A percentile compares a stretch with the other conserved stretches of the same genome.
phyloP scores from a whole-genome alignment of 805 yeast species.

The Naumovozyma dairenensis region DNA sequence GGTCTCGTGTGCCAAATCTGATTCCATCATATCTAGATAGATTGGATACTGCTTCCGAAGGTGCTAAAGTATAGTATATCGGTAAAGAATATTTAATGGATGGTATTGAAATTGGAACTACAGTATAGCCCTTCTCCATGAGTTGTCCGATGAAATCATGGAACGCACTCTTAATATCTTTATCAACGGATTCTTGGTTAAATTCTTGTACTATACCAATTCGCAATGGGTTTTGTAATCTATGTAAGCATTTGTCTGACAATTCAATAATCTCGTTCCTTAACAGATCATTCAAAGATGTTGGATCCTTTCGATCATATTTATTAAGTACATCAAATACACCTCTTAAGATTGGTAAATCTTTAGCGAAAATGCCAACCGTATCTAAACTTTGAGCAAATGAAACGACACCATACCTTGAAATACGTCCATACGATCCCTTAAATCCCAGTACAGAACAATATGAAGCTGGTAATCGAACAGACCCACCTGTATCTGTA shows the following conservation, averaged over 20 bases:
- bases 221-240: slow-evolving; percentile 24
- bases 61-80: slow-evolving; percentile 76
- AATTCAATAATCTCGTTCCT: slow-evolving; percentile 23
- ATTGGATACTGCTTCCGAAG: slow-evolving; percentile 92
- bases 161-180: slow-evolving; percentile 41
- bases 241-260: neutral
- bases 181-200: slow-evolving; percentile 43
- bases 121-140: slow-evolving; percentile 36
- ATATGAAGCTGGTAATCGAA: slow-evolving; percentile 83
- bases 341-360: slow-evolving; percentile 33
- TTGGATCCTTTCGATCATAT: slow-evolving; percentile 71
- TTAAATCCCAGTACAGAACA: slow-evolving; percentile 81
- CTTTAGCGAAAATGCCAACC: slow-evolving; percentile 67
- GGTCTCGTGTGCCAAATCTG: slow-evolving; percentile 59
- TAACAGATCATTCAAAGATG: slow-evolving; percentile 37
- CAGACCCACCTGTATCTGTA: slow-evolving; percentile 96
- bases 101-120: slow-evolving; percentile 63
- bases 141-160: slow-evolving; percentile 35
- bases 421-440: slow-evolving; percentile 86
- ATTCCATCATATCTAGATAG: slow-evolving; percentile 85
- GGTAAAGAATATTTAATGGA: slow-evolving; percentile 57
- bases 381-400: slow-evolving; percentile 94
- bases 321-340: slow-evolving; percentile 51
- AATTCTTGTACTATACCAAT: slow-evolving; percentile 74
- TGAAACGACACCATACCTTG: slow-evolving; percentile 85